phyloP scores from a whole-genome alignment of 192 early-diverging fungal species.

The Coemansia sp. region DNA sequence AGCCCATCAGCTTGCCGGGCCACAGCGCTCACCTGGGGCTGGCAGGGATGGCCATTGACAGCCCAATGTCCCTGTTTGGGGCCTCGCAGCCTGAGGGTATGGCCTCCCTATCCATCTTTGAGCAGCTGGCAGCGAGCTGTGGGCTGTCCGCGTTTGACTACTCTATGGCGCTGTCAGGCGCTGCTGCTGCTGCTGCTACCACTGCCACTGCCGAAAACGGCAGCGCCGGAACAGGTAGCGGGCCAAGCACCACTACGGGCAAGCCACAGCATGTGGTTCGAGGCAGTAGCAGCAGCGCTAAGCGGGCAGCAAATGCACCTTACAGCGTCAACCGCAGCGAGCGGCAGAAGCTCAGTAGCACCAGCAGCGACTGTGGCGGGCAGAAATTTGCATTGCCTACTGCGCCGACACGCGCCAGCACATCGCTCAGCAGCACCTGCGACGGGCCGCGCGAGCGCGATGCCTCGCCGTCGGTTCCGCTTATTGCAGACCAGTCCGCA shows the following conservation, averaged over 20 bases:
- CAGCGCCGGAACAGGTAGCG: not conserved
- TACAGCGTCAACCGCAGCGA: slow-evolving; percentile 28
- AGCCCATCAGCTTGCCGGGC: not conserved
- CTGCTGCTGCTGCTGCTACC: not conserved
- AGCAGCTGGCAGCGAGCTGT: slow-evolving; percentile 26
- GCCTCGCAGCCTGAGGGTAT: not conserved
- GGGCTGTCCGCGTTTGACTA: slow-evolving; percentile 11
- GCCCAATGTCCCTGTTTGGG: slow-evolving; percentile 9
- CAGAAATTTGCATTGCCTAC: not conserved
- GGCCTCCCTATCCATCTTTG: slow-evolving; percentile 12
- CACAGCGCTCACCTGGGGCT: slow-evolving; percentile 24
- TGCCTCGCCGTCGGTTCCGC: slow-evolving; percentile 36
- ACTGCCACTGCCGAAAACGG: not conserved
- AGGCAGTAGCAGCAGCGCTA: slow-evolving; percentile 13
- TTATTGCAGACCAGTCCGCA: slow-evolving; percentile 29
- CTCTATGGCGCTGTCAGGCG: not conserved
- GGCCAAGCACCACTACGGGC: slow-evolving; percentile 8
- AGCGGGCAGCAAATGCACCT: slow-evolving; percentile 22
- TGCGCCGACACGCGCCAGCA: not conserved
- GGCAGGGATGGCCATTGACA: slow-evolving; percentile 35
- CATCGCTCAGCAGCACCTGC: slow-evolving; percentile 17
- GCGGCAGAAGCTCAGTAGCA: slow-evolving; percentile 11
- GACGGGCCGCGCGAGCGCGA: slow-evolving; percentile 11
- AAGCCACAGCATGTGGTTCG: slow-evolving; percentile 30
- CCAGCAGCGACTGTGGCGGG: slow-evolving; percentile 15